A percentile compares a stretch with the other conserved stretches of the same genome.
Conservation (phyloP, 2,329 filamentous ascomycete species). For the Pyricularia grisea region DNA sequence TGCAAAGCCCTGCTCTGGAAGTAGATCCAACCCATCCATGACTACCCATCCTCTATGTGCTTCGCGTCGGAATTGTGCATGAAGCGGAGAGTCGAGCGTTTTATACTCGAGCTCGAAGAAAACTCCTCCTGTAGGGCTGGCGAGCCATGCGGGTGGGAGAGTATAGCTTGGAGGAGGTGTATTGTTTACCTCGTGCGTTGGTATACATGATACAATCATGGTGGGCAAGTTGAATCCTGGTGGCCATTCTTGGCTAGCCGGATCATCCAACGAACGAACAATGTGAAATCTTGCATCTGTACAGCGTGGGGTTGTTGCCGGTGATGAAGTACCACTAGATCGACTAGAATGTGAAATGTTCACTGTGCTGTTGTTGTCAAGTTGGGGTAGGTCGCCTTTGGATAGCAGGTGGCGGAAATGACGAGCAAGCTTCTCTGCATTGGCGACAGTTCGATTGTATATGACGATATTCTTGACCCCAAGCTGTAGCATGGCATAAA, state of each 20-base stretch:
- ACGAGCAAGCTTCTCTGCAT: constrained; percentile 55
- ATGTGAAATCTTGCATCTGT: constrained; percentile 44
- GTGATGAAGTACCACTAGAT: not conserved
- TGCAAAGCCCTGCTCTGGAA: constrained; percentile 72
- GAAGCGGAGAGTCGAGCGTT: constrained; percentile 60
- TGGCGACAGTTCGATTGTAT: constrained; percentile 60
- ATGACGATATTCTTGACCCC: constrained; percentile 69
- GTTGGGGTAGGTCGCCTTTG: constrained; percentile 23
- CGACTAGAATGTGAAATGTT: not conserved
- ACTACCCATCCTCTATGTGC: constrained; percentile 60
- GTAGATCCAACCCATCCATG: constrained; percentile 65
- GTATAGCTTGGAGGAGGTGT: constrained; percentile 60
- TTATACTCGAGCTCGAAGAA: constrained; percentile 69
- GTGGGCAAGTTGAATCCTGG: constrained; percentile 53
- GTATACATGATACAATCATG: constrained; percentile 69
- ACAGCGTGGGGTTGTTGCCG: constrained; percentile 13
- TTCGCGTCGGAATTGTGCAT: constrained; percentile 55
- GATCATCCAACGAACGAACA: constrained; percentile 44
- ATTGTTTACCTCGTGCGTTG: constrained; percentile 56
- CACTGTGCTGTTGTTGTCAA: constrained; percentile 18
- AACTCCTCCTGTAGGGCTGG: constrained; percentile 65
- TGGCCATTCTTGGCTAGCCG: constrained; percentile 43
- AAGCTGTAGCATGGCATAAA: constrained; percentile 70
- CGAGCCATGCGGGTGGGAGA: constrained; percentile 60
- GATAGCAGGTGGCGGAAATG: constrained; percentile 56